A percentile compares a stretch with the other conserved stretches of the same genome.
phyloP scores from a whole-genome alignment of 805 yeast genomes.

The Peterozyma toletana region DNA sequence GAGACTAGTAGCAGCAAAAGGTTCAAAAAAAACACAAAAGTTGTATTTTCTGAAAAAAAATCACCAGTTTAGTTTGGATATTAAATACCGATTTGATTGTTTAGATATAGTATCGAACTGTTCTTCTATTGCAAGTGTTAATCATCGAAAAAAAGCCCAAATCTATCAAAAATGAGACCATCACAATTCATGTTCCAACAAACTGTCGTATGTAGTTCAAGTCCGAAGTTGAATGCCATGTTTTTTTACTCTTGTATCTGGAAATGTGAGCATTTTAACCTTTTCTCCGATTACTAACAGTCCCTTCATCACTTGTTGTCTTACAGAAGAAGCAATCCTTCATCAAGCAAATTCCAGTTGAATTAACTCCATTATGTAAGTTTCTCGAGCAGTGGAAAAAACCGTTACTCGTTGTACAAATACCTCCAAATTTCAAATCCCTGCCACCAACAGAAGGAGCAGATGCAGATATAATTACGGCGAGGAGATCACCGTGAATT shows the following conservation, averaged over 20 bases:
- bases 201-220: slow-evolving; percentile 33
- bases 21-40: too few species aligned
- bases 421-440: too few species aligned
- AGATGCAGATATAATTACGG: too few species aligned
- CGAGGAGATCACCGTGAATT: too few species aligned
- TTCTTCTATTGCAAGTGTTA: too few species aligned
- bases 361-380: slow-evolving; percentile 44
- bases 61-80: too few species aligned
- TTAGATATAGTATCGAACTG: too few species aligned
- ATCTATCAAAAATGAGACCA: slow-evolving; percentile 35
- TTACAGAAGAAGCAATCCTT: slow-evolving; percentile 13
- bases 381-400: not conserved
- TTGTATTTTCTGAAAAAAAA: too few species aligned
- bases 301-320: too few species aligned
- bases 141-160: not conserved
- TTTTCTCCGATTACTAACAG: not conserved
- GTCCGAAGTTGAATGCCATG: not conserved
- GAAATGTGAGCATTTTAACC: slow-evolving; percentile 1
- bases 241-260: not conserved
- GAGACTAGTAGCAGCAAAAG: too few species aligned
- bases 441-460: too few species aligned
- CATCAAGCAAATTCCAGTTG: slow-evolving; percentile 36
- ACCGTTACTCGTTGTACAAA: not conserved
- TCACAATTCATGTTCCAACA: slow-evolving; percentile 32
- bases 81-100: too few species aligned